Evolutionary conservation across 2,329 filamentous ascomycete genomes (phyloP).

Genomic region (Neofusicoccum umdonicola): DNA sequence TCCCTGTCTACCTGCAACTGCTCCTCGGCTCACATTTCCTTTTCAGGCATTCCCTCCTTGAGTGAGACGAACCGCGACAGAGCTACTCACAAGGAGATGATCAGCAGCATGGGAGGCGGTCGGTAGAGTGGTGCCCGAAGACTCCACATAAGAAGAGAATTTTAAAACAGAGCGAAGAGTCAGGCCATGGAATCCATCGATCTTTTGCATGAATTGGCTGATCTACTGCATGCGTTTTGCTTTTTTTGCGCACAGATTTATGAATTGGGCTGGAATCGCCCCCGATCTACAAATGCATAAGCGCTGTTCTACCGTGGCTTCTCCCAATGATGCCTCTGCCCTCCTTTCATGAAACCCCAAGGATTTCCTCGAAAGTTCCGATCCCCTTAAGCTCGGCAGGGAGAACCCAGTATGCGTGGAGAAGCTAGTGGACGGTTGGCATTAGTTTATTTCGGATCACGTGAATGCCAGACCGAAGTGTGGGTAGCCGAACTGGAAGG

Average conservation of each 20-base stretch:
- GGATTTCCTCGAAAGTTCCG: background rate
- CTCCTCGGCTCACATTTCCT: constrained; percentile 10
- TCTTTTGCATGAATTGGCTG: background rate
- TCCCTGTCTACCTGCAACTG: background rate
- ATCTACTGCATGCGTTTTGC: background rate
- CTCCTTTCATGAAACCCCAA: background rate
- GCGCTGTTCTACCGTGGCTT: background rate
- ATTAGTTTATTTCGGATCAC: background rate
- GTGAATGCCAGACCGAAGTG: background rate
- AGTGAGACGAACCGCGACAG: constrained; percentile 82
- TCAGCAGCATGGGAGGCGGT: constrained; percentile 52
- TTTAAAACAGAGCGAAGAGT: background rate
- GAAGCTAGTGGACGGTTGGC: background rate
- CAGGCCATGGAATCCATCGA: background rate
- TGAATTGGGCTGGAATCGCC: background rate
- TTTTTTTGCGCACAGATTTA: background rate
- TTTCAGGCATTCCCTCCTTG: constrained; percentile 66
- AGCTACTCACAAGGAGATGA: constrained; percentile 85
- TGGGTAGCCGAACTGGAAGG: background rate
- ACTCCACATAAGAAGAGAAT: background rate
- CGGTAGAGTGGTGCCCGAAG: constrained; percentile 7
- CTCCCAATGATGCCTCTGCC: background rate
- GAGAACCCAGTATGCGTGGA: background rate
- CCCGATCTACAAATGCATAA: background rate
- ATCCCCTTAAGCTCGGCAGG: no score